These are phyloP conservation scores for Cyclospora cayetanensis DNA, from an alignment of 169 alveolate genomes.

Conservation along the genomic window DNA sequence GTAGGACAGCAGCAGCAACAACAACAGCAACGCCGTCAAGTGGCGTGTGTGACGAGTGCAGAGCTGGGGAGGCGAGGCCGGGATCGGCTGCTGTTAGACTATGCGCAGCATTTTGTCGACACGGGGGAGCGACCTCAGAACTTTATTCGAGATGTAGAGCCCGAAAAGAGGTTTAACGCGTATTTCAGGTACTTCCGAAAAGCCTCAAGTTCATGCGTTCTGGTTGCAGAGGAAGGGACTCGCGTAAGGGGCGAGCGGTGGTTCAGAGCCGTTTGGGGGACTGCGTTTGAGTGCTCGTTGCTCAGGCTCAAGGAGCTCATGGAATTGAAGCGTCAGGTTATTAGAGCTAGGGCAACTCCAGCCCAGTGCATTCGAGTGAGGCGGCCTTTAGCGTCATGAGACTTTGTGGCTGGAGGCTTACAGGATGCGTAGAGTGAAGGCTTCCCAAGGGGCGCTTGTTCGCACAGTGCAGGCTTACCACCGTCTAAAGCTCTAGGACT, in stretches of 20 bases:
- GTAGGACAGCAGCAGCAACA: background rate
- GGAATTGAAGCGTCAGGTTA: slow-evolving; percentile 86
- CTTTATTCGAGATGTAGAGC: slow-evolving; percentile 90
- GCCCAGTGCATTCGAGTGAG: slow-evolving; percentile 87
- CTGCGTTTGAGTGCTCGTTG: slow-evolving; percentile 72
- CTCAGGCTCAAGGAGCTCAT: slow-evolving; percentile 90
- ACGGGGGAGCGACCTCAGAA: slow-evolving; percentile 94
- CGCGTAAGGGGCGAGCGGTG: background rate
- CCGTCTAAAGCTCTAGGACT: too few relatives aligned
- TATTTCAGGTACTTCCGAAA: background rate
- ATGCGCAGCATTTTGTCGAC: slow-evolving; percentile 90
- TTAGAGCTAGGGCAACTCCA: slow-evolving; percentile 89
- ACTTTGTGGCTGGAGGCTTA: slow-evolving; percentile 32
- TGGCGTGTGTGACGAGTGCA: background rate
- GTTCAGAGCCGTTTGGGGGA: background rate
- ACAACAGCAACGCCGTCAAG: background rate
- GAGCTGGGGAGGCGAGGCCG: slow-evolving; percentile 74
- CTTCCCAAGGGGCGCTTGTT: background rate
- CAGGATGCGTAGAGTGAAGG: background rate
- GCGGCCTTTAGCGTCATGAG: background rate
- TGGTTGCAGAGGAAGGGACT: background rate
- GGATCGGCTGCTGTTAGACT: slow-evolving; percentile 86
- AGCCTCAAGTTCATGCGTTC: background rate
- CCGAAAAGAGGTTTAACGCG: slow-evolving; percentile 62
- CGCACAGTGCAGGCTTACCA: too few relatives aligned